Evolutionary conservation across 2,329 filamentous ascomycete genomes (phyloP), one percentile per base, ranked within the genome.

Genomic region (Xylariaceae sp.): DNA sequence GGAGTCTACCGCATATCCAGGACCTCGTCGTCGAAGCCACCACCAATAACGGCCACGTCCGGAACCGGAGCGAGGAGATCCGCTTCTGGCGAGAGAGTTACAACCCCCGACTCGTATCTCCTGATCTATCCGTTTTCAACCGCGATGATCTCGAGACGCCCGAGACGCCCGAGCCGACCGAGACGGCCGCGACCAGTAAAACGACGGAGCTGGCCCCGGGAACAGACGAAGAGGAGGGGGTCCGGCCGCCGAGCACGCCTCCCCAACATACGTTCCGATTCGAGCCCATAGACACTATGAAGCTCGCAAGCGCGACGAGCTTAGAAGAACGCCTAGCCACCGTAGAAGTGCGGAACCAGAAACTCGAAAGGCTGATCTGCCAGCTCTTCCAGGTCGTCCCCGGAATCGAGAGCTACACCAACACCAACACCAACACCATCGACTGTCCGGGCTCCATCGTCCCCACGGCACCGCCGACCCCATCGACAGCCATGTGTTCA

Each of bases 81-180:
- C 77, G 80, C 9, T 83, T 81, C 62, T 85, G 83, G 81, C 75
- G 83, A 56, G 78, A 81, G 62, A 85, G 82, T 58, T 81, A 83
- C 59, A 78, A 77, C 45, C 74, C 74, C 0, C 74, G 73, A 1
- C 71, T 78, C 49, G 65, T 77, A 52, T 83, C 80, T 5, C 79
- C 80, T 0, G 68, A 78, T 34, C 78, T 79, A 3, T 80, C 79
- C 2, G 68, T 71, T 43, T 68, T 68, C 26, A 71, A 73, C n/a
- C 72, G 75, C 29, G 65, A 63, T 2, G 70, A 67, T 37, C 59
- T 61, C 50, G 68, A 34, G 29, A 35, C 44, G 4, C 40, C 46
- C 2, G 61, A 59, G 27, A 35, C 49, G 7, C 27, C 40, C 7
- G 59, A 57, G 12, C 30, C 67, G 4, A 67, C 68, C 2, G 44